phyloP scores from a whole-genome alignment of 2,329 filamentous ascomycete species.

The Ceratocystis cacaofunesta region DNA sequence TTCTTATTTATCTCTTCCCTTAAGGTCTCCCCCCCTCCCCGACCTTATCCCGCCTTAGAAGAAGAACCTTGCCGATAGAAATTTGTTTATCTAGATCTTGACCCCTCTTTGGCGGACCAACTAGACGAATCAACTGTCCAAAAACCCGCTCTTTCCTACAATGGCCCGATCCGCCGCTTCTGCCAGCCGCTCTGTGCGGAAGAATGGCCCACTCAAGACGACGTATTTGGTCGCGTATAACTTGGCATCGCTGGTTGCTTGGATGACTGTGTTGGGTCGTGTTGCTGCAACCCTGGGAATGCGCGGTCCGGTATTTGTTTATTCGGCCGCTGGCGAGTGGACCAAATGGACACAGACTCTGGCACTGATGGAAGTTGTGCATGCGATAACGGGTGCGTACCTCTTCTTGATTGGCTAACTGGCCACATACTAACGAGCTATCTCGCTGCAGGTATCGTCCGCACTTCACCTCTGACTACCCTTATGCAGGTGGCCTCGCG shows the following conservation, averaged over 20 bases:
- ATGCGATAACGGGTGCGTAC: constrained; percentile 56
- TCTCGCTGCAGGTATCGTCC: constrained; percentile 53
- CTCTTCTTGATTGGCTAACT: neutral
- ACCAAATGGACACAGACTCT: constrained; percentile 70
- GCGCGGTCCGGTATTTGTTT: constrained; percentile 44
- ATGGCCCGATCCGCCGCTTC: constrained; percentile 2
- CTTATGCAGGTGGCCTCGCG: constrained; percentile 79
- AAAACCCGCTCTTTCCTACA: neutral
- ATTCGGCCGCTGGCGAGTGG: constrained; percentile 47
- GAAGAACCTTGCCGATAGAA: neutral
- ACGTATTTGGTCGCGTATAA: constrained; percentile 81
- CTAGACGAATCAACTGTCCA: no score
- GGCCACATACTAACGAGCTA: neutral
- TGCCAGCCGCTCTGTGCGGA: constrained; percentile 19
- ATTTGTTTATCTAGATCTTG: no score
- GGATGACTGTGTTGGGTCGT: constrained; percentile 61
- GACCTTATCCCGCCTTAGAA: neutral
- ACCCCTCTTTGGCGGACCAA: neutral
- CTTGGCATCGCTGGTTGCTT: constrained; percentile 57
- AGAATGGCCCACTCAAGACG: constrained; percentile 30
- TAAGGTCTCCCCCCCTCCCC: neutral
- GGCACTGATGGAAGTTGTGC: constrained; percentile 68
- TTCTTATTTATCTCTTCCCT: neutral
- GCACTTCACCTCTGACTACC: constrained; percentile 73
- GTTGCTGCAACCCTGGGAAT: constrained; percentile 41